Percentiles rank a stretch among this genome's conserved stretches.
These are phyloP conservation scores for Suillus subluteus DNA, from an alignment of 768 basidiomycete species.

Conservation along the genomic window DNA sequence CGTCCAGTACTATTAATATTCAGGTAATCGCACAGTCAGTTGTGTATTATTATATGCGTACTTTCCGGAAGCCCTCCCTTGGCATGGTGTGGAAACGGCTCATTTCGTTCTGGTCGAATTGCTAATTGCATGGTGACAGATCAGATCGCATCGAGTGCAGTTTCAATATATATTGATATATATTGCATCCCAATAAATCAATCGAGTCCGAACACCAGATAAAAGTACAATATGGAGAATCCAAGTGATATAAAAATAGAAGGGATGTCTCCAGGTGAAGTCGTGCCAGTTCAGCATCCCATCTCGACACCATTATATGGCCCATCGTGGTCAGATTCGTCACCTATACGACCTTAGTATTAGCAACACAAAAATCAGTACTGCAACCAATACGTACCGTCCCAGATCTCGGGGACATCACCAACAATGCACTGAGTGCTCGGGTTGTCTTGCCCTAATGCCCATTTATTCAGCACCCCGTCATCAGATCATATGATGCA, in stretches of 20 bases:
- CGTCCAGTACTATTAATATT: background rate
- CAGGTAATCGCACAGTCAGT: background rate
- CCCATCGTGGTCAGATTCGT: conserved; percentile 49
- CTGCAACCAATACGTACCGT: conserved; percentile 16
- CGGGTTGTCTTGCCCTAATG: conserved; percentile 61
- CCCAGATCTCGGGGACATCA: conserved; percentile 45
- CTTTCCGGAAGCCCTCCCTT: background rate
- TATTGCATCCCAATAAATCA: background rate
- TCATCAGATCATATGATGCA: background rate
- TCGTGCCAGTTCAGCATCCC: conserved; percentile 14
- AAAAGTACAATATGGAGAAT: background rate
- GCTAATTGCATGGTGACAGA: background rate
- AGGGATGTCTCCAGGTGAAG: background rate
- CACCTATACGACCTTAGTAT: conserved; percentile 21
- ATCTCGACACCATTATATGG: conserved; percentile 35
- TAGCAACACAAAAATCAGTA: background rate
- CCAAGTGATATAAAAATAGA: background rate
- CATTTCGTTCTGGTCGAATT: background rate
- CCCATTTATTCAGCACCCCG: background rate
- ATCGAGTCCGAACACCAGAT: background rate
- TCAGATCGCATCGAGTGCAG: background rate
- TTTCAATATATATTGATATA: background rate
- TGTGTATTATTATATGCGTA: background rate
- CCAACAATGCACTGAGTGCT: conserved; percentile 35
- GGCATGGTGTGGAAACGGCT: background rate